These are phyloP conservation scores for Lactifluus piperatus DNA, from an alignment of 768 basidiomycete species.

Conservation along the genomic window DNA sequence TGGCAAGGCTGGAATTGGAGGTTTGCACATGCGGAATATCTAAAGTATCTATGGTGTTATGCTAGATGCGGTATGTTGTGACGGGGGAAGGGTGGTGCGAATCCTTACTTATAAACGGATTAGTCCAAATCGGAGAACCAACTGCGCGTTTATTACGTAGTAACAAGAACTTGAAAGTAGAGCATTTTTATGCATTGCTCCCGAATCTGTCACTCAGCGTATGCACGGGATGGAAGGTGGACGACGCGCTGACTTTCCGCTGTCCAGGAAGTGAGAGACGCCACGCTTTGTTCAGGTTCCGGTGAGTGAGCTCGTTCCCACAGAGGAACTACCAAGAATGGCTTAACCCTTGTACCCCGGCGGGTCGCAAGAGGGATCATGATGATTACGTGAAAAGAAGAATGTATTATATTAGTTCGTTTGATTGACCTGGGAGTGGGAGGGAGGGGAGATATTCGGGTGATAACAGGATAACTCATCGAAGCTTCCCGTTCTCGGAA, in stretches of 20 bases:
- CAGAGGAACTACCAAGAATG: too few species aligned
- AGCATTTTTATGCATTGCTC: neutral
- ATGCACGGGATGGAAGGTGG: too few species aligned
- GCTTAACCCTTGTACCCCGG: too few species aligned
- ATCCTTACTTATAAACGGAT: neutral
- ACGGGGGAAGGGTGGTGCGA: neutral
- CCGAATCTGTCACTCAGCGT: neutral
- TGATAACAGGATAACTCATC: too few species aligned
- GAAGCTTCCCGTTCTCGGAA: too few species aligned
- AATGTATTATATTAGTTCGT: too few species aligned
- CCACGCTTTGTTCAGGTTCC: neutral
- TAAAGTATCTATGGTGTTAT: neutral
- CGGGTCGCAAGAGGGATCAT: too few species aligned
- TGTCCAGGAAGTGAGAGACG: neutral
- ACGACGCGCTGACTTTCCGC: neutral
- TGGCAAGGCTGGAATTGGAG: neutral
- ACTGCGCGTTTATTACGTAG: neutral
- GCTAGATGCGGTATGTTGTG: neutral
- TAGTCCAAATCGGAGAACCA: neutral
- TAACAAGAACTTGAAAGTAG: neutral
- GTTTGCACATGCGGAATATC: neutral
- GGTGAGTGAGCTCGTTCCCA: neutral
- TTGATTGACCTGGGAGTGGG: too few species aligned
- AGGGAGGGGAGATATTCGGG: too few species aligned
- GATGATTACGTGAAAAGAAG: too few species aligned